Conservation (phyloP, 176 grass and related monocot species). For the Phragmites australis region DNA sequence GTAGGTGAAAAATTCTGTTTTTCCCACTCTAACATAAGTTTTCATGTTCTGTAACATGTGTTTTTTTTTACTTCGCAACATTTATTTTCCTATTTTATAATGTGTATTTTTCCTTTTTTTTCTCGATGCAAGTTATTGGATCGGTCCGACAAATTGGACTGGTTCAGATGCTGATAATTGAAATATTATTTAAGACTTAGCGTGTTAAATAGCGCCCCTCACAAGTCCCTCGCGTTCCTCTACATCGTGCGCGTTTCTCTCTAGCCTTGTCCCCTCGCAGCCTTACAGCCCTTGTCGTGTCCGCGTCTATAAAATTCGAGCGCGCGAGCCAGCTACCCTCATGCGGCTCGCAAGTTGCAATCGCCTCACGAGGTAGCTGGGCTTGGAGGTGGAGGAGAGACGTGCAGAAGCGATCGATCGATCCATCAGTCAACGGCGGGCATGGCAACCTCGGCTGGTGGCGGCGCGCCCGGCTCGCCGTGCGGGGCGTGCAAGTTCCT, state of each 20-base stretch:
- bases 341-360: slow-evolving; percentile 4
- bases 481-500: slow-evolving; percentile 98
- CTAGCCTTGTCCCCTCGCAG: slow-evolving; percentile 44
- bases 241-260: slow-evolving; percentile 54
- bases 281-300: slow-evolving; percentile 25
- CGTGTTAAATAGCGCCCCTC: not conserved
- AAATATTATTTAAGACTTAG: no score
- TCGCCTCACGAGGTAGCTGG: not conserved
- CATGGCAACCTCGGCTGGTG: slow-evolving; percentile 25
- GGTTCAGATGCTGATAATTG: no score
- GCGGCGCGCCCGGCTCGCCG: slow-evolving; percentile 61
- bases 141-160: no score
- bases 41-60: no score
- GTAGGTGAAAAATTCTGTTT: no score
- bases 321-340: not conserved
- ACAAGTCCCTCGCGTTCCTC: slow-evolving; percentile 32
- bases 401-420: not conserved
- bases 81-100: no score
- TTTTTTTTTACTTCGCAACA: no score
- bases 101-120: no score
- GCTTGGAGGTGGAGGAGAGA: not conserved
- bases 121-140: no score
- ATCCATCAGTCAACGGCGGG: not conserved
- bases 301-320: slow-evolving; percentile 42
- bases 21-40: no score